A percentile compares a stretch with the other conserved stretches of the same genome.
Conservation (phyloP, 805 yeast species). For the Naumovozyma baii region DNA sequence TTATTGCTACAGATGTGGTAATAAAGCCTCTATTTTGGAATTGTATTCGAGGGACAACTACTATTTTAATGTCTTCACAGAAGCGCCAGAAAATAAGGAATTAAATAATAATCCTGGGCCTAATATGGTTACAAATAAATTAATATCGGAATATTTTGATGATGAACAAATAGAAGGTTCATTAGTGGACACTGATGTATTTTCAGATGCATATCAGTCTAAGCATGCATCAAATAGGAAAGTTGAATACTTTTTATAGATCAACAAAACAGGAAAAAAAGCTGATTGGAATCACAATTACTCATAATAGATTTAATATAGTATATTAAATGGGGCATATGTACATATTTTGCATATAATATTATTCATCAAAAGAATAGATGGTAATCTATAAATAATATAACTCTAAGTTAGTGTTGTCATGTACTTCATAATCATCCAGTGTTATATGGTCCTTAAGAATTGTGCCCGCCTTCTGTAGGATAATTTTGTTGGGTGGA, state of each 20-base stretch:
- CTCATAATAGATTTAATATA: background rate
- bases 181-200: conserved; percentile 14
- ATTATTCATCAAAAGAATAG: background rate
- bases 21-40: conserved; percentile 94
- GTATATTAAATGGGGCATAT: background rate
- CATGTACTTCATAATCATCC: conserved; percentile 91
- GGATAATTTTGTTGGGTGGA: conserved; percentile 45
- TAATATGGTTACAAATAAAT: conserved; percentile 3
- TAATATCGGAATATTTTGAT: conserved; percentile 9
- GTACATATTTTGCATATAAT: background rate
- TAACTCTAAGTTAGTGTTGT: conserved; percentile 78
- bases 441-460: conserved; percentile 83
- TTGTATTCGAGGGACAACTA: conserved; percentile 58
- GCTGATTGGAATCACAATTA: background rate
- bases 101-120: conserved; percentile 16
- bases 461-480: conserved; percentile 78
- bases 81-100: conserved; percentile 81
- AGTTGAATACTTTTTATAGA: conserved; percentile 28
- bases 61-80: conserved; percentile 87
- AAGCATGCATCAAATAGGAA: conserved; percentile 26
- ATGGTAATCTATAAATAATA: conserved; percentile 44
- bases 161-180: conserved; percentile 3
- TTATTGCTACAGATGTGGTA: conserved; percentile 94
- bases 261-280: background rate
- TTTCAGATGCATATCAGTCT: conserved; percentile 30